These are phyloP conservation scores for Penicillium sp. DNA, from an alignment of 2,329 filamentous ascomycete species.

Conservation along the genomic window DNA sequence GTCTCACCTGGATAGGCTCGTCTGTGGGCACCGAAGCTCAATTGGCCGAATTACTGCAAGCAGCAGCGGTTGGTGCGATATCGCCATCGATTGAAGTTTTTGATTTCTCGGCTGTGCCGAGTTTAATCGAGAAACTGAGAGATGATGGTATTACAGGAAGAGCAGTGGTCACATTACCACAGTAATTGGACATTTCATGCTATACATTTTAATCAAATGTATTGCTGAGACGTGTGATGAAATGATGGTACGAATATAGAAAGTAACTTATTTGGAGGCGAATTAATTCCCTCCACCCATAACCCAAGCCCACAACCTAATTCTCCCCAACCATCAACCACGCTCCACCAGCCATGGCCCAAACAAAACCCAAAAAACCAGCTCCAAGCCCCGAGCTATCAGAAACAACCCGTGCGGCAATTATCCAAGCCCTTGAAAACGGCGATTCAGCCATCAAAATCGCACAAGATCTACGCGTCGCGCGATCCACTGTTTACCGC, in stretches of 20 bases:
- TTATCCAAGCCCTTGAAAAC: not conserved
- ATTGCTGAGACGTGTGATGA: not conserved
- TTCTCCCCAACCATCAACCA: not conserved
- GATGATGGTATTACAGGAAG: conserved; percentile 20
- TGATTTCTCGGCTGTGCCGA: conserved; percentile 16
- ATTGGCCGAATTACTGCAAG: conserved; percentile 17
- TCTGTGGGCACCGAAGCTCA: conserved; percentile 26
- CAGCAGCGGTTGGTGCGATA: conserved; percentile 18
- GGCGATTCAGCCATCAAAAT: not conserved
- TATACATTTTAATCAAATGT: not conserved
- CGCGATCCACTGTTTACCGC: not conserved
- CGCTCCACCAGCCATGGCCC: not conserved
- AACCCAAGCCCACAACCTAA: not conserved
- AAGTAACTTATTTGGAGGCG: not conserved
- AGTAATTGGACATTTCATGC: not conserved
- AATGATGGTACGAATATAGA: not conserved
- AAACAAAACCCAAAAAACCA: not conserved
- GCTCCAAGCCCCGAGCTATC: not conserved
- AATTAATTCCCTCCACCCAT: not conserved
- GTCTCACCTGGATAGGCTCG: conserved; percentile 22
- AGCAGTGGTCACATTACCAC: conserved; percentile 21
- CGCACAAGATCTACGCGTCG: not conserved
- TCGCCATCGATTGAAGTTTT: conserved; percentile 19
- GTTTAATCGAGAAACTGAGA: conserved; percentile 14
- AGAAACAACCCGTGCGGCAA: not conserved